Base-by-base conservation (phyloP, 2,329 filamentous ascomycete species). In the Nigrograna mackinnonii region DNA sequence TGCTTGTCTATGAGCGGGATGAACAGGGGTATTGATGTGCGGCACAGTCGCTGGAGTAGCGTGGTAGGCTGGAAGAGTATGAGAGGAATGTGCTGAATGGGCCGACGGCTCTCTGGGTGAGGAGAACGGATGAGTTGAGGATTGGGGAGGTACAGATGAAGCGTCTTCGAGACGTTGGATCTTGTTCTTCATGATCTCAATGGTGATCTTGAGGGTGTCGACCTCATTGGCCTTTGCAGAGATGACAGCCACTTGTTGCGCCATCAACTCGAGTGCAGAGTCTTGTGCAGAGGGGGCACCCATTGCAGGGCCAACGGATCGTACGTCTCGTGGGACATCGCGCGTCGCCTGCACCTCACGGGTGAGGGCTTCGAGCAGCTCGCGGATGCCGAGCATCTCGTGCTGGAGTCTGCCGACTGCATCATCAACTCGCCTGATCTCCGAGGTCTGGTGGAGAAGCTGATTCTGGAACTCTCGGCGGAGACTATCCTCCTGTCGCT, bases 121-220 rank as follows among this genome's bases (percentile, higher is more conserved):
- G n/a, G 47, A 49, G 21, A 47, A 51, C 7, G 38, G 24, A 32
- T 50, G 49, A 17, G 39, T 7, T 26, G 35, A 33, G 26, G 19
- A 46, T 9, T 41, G 24, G 20, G 38, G 38, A 20, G 42, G 43
- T n/a, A 44, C 37, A 17, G 32, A 31, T 22, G 49, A 34, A n/a
- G 32, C 41, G 18, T 72, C 66, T 47, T 71, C 69, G 13, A 72
- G 49, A 9, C 62, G 60, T 38, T 65, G 60, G 17, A 78, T 59
- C 34, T 70, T 72, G 41, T 73, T 71, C 56, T 73, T 75, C 57
- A 78, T 61, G 11, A 78, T 68, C 37, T 76, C 73, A 9, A 78
- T 56, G 37, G 72, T 71, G 50, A 77, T 63, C 47, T 69, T 74
- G 34, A 78, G 46, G 4, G 60, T 67, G 39, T 77, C 74, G 9